These are phyloP conservation scores for Wickerhamiella kurtzmanii DNA, from an alignment of 805 yeast genomes.

Conservation along the genomic window DNA sequence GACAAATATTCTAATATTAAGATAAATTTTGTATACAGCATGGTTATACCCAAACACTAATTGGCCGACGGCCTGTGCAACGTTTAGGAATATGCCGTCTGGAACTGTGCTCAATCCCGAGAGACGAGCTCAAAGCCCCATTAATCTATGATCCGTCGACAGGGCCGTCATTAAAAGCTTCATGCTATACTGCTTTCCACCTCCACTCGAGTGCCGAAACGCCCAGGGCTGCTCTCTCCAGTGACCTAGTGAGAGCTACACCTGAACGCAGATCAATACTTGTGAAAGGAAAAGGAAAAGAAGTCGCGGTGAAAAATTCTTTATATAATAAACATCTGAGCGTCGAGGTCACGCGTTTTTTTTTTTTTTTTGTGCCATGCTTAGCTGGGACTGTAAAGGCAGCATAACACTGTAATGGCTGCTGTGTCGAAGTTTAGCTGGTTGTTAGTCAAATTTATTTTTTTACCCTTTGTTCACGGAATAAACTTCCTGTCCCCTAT, in stretches of 20 bases:
- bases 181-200: conserved; percentile 22
- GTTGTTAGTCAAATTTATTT: not conserved
- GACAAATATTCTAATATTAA: too few species aligned
- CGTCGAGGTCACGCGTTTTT: not conserved
- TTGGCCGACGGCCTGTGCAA: conserved; percentile 87
- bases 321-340: conserved; percentile 1
- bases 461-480: not conserved
- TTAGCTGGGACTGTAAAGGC: too few species aligned
- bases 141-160: conserved; percentile 90
- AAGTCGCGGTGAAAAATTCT: not conserved
- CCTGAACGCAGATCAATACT: conserved; percentile 16
- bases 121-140: conserved; percentile 29
- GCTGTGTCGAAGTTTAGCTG: too few species aligned
- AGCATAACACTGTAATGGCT: too few species aligned
- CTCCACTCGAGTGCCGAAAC: conserved; percentile 27
- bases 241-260: conserved; percentile 12
- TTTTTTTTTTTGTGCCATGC: not conserved
- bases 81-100: conserved; percentile 99
- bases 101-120: conserved; percentile 55
- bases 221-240: conserved; percentile 12
- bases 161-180: conserved; percentile 47
- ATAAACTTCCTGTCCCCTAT: too few species aligned
- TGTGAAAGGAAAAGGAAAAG: conserved; percentile 8
- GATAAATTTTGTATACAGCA: conserved; percentile 98
- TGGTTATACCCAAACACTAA: conserved; percentile 99